A percentile compares a stretch with the other conserved stretches of the same genome.
Evolutionary conservation across 2,329 filamentous ascomycete species (phyloP).

Genomic region (Laburnicola sp.): DNA sequence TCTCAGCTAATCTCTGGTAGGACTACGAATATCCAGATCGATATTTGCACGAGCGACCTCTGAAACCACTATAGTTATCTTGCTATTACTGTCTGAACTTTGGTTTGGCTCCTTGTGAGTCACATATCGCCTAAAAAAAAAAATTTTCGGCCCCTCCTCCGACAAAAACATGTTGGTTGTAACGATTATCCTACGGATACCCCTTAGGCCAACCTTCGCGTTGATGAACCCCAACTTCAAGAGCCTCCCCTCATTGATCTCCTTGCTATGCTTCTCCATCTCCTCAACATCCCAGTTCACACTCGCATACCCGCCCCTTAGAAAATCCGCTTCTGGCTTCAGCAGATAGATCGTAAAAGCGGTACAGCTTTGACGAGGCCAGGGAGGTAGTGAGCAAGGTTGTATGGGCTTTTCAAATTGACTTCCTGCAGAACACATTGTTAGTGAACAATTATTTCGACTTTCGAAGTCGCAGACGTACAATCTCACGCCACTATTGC

Average conservation of each 20-base stretch:
- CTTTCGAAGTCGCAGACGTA: slow-evolving; percentile 4
- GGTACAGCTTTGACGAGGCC: slow-evolving; percentile 17
- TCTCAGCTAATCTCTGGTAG: too few relatives aligned
- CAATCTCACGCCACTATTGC: slow-evolving; percentile 25
- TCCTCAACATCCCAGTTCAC: slow-evolving; percentile 37
- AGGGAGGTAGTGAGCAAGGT: slow-evolving; percentile 25
- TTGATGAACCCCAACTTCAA: slow-evolving; percentile 23
- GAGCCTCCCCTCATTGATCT: slow-evolving; percentile 30
- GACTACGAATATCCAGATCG: too few relatives aligned
- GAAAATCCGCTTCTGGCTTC: slow-evolving; percentile 17
- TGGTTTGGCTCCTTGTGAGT: too few relatives aligned
- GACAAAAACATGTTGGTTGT: too few relatives aligned
- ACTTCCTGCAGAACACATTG: slow-evolving; percentile 16
- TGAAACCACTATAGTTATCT: background rate
- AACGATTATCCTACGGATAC: slow-evolving; percentile 17
- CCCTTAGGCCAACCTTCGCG: slow-evolving; percentile 18
- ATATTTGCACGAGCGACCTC: too few relatives aligned
- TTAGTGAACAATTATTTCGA: slow-evolving; percentile 8
- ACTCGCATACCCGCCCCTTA: slow-evolving; percentile 16
- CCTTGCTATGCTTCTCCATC: slow-evolving; percentile 28
- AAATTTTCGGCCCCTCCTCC: too few relatives aligned
- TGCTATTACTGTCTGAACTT: too few relatives aligned
- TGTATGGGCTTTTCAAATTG: slow-evolving; percentile 29
- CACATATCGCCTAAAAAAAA: too few relatives aligned
- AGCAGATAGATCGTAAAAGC: slow-evolving; percentile 28